Base-by-base conservation (phyloP, 441 rosid genomes). In the Croton laevigatus region DNA sequence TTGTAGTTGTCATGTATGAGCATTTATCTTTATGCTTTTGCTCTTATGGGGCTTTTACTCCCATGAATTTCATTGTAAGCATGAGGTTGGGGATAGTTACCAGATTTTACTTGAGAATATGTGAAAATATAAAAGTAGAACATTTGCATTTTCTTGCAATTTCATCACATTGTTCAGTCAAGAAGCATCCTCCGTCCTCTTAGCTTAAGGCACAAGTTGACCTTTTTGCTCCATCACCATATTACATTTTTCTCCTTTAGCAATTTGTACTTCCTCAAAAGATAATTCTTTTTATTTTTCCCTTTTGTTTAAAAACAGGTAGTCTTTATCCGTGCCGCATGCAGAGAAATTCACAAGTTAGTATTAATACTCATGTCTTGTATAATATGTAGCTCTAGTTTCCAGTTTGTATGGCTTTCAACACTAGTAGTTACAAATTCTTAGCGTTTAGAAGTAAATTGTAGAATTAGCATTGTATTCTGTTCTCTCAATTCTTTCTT, bases 381-480 rank as follows among this genome's bases (percentile, higher is more conserved):
- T 80, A 76, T 53, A 51, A 75, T 71, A 80, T 60, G 67, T 78
- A 73, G 71, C 45, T 52, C 52, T 70, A 57, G 73, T 66, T 27
- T 19, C 59, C 66, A 60, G 53, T 76, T 37, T 73, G 81, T 73
- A 71, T 65, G 37, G 57, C 75, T 37, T 59, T 62, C 36, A 7
- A 17, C 67, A 59, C 36, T 45, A 45, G 54, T 73, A 27, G 32
- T 65, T 62, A 58, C 54, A 59, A 52, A 53, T 32, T 45, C 66
- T 27, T 60, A 20, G 62, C 38, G 69, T 14, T 65, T 11, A 45
- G 48, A 22, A 62, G 73, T 59, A 72, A 70, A 42, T 40, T 46
- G 65, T 71, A 73, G 61, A 57, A 70, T 55, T 36, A 48, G 40
- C 46, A 0, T 64, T 66, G 13, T 66, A 42, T 27, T 22, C 0